These are phyloP conservation scores for Suillus plorans DNA, from an alignment of 768 basidiomycete genomes.

Conservation along the genomic window DNA sequence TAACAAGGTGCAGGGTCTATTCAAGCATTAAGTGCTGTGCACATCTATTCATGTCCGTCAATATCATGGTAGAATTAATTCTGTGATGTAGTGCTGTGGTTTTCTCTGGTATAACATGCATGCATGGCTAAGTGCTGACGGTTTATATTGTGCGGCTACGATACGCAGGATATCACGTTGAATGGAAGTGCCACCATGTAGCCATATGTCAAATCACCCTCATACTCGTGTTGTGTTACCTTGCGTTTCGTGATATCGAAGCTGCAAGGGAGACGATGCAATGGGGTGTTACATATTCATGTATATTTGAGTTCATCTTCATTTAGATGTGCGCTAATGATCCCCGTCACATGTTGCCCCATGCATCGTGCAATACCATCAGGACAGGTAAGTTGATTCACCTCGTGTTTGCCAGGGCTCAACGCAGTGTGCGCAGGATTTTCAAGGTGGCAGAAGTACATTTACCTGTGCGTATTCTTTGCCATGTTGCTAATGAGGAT, in stretches of 20 bases:
- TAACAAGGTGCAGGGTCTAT: background rate
- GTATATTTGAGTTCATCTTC: background rate
- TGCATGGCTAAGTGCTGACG: background rate
- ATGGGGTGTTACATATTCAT: background rate
- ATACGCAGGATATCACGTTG: background rate
- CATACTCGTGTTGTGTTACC: background rate
- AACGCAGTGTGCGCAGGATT: background rate
- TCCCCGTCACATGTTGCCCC: background rate
- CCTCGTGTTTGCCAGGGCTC: background rate
- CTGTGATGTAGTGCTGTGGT: background rate
- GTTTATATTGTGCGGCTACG: background rate
- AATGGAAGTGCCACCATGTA: background rate
- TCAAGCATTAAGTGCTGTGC: background rate
- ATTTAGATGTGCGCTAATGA: background rate
- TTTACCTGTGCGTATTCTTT: background rate
- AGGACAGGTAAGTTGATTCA: background rate
- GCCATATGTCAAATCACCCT: background rate
- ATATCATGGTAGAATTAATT: background rate
- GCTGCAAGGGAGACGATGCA: background rate
- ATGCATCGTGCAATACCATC: background rate
- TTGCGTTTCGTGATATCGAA: background rate
- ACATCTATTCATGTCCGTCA: constrained; percentile 5
- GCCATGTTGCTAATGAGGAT: background rate
- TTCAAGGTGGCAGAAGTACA: background rate
- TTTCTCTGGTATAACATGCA: background rate